A percentile compares a stretch with the other conserved stretches of the same genome.
Conservation (phyloP, 495 filamentous ascomycete species). For the Chaetomidium leptoderma region DNA sequence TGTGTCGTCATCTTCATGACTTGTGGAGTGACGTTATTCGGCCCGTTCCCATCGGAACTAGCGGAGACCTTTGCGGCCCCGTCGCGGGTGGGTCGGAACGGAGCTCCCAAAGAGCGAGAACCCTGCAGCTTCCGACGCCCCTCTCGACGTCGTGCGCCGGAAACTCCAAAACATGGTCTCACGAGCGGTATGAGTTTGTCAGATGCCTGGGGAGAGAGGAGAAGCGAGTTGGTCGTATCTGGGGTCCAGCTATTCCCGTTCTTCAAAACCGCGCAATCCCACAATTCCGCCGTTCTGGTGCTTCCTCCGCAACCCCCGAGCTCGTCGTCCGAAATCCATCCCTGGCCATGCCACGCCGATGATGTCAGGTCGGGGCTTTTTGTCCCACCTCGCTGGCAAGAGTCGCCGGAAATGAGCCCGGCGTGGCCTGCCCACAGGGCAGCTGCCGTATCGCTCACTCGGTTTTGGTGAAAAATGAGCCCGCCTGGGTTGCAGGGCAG, state of each 20-base stretch:
- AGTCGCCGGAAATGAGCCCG: slow-evolving; percentile 6
- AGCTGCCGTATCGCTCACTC: not conserved
- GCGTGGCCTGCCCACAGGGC: not conserved
- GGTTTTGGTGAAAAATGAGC: not conserved
- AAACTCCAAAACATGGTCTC: no score
- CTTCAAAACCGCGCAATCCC: slow-evolving; percentile 3
- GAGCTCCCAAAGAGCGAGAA: not conserved
- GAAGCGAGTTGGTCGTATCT: not conserved
- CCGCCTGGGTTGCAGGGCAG: not conserved
- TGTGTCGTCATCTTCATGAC: slow-evolving; percentile 9
- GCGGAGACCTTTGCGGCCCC: slow-evolving; percentile 15
- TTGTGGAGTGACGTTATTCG: slow-evolving; percentile 18
- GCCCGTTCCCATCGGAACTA: slow-evolving; percentile 16
- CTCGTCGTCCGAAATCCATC: not conserved
- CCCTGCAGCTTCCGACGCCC: not conserved
- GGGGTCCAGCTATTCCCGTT: not conserved
- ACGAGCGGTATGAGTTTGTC: no score
- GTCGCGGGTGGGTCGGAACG: slow-evolving; percentile 4
- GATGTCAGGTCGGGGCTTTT: not conserved
- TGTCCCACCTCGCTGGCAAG: slow-evolving; percentile 3
- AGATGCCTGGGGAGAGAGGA: not conserved
- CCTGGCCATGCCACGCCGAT: slow-evolving; percentile 2
- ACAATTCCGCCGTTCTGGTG: not conserved
- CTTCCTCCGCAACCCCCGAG: not conserved
- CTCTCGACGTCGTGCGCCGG: no score